phyloP scores from a whole-genome alignment of 176 grass and related monocot species.

The Aegilops speltoides region DNA sequence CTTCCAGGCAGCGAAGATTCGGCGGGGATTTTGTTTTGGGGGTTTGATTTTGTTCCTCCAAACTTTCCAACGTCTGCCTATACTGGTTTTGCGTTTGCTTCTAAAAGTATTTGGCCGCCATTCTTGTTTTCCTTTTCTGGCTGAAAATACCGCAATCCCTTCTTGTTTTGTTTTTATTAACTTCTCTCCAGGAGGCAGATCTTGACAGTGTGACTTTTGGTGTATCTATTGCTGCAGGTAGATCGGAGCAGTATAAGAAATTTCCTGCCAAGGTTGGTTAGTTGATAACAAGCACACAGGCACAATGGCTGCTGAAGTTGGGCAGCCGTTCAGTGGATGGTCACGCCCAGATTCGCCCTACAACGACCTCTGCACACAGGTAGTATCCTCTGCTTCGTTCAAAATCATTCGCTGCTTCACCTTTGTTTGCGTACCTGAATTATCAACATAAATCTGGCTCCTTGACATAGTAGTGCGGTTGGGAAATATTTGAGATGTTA shows the following conservation, averaged over 20 bases:
- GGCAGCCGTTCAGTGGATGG: constrained; percentile 43
- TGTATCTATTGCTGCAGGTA: constrained; percentile 29
- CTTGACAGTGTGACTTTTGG: not conserved
- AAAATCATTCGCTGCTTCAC: not conserved
- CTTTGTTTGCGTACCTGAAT: not conserved
- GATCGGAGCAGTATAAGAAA: not conserved
- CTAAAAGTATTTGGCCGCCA: not conserved
- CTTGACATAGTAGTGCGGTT: not conserved
- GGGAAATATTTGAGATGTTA: not conserved
- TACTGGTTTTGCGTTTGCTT: not conserved
- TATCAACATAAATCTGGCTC: not conserved
- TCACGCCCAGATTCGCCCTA: constrained; percentile 36
- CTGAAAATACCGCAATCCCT: not conserved
- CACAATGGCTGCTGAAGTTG: constrained; percentile 66
- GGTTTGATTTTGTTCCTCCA: not conserved
- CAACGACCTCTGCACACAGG: constrained; percentile 32
- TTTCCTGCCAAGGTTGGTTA: not conserved
- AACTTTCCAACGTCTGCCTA: not conserved
- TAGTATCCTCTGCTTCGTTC: constrained; percentile 13
- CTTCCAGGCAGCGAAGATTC: not conserved
- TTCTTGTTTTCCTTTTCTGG: not conserved
- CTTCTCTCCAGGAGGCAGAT: not conserved
- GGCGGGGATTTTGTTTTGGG: not conserved
- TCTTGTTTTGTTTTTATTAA: not conserved
- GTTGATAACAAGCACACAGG: not conserved